phyloP scores from a whole-genome alignment of 2,329 filamentous ascomycete species.

The Leptographium galeiforme region DNA sequence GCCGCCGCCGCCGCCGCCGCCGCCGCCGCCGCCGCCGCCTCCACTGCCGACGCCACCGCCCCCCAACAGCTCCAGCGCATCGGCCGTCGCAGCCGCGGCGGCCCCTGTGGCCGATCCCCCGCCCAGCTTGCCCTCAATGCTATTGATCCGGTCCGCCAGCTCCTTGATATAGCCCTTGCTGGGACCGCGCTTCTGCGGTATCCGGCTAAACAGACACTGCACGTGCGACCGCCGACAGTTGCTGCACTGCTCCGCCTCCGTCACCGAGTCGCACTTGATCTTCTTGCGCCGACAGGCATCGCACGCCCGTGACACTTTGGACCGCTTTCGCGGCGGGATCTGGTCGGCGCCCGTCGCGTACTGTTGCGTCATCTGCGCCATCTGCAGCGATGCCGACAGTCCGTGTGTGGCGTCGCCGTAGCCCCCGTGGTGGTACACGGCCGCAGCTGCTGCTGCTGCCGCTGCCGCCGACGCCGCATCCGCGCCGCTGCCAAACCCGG shows the following conservation, averaged over 20 bases:
- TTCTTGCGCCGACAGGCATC: conserved; percentile 85
- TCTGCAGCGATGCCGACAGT: conserved; percentile 19
- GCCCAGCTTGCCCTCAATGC: conserved; percentile 65
- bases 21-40: conserved; percentile 15
- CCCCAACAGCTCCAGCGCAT: conserved; percentile 4
- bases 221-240: conserved; percentile 68
- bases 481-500: background rate
- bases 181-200: conserved; percentile 77
- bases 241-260: conserved; percentile 63
- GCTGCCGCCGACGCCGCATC: background rate
- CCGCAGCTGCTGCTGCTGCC: conserved; percentile 13
- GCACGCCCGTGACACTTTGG: conserved; percentile 78
- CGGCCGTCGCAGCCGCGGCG: conserved; percentile 15
- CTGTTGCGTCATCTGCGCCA: conserved; percentile 28
- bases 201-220: conserved; percentile 72
- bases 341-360: conserved; percentile 31
- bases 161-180: conserved; percentile 91
- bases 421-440: conserved; percentile 9
- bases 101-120: conserved; percentile 12
- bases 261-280: conserved; percentile 74
- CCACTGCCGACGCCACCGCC: background rate
- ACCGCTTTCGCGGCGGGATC: conserved; percentile 59
- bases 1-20: conserved; percentile 18
- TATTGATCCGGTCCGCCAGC: conserved; percentile 70
- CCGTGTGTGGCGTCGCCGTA: conserved; percentile 9